phyloP scores from a whole-genome alignment of 768 basidiomycete species.

The Mycena olivaceomarginata region DNA sequence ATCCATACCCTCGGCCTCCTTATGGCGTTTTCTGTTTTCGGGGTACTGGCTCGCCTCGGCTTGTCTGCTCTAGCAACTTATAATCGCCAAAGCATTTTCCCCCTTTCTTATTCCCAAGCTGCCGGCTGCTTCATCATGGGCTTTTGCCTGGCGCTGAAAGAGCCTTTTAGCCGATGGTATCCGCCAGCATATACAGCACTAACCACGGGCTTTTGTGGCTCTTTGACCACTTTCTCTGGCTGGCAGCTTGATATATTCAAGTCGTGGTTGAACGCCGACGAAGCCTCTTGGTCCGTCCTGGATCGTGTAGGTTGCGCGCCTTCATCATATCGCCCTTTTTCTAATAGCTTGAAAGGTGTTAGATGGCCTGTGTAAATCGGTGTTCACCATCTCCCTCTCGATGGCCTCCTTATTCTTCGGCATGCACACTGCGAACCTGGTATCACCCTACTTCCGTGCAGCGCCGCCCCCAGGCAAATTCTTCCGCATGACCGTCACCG shows the following conservation, averaged over 20 bases:
- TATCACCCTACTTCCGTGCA: constrained; percentile 63
- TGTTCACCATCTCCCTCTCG: constrained; percentile 87
- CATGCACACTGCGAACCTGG: constrained; percentile 69
- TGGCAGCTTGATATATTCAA: constrained; percentile 95
- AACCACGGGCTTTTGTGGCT: constrained; percentile 98
- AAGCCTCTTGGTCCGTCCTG: constrained; percentile 77
- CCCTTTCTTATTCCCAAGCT: constrained; percentile 90
- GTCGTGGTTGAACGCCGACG: constrained; percentile 85
- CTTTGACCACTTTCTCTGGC: constrained; percentile 95
- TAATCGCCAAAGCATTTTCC: constrained; percentile 84
- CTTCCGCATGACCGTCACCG: constrained; percentile 71
- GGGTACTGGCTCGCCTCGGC: constrained; percentile 89
- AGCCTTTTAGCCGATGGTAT: constrained; percentile 87
- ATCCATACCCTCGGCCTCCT: constrained; percentile 81
- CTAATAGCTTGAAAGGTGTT: constrained; percentile 74
- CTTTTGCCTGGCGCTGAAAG: constrained; percentile 80
- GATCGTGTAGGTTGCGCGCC: constrained; percentile 75
- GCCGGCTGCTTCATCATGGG: constrained; percentile 97
- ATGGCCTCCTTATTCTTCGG: constrained; percentile 88
- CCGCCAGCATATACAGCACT: constrained; percentile 91
- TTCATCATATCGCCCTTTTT: constrained; percentile 5
- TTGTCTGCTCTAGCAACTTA: constrained; percentile 84
- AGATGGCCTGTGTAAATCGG: constrained; percentile 88
- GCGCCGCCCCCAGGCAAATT: constrained; percentile 63
- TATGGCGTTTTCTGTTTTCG: constrained; percentile 89